phyloP scores from a whole-genome alignment of 257 asterid genomes.

The Petrea volubilis region DNA sequence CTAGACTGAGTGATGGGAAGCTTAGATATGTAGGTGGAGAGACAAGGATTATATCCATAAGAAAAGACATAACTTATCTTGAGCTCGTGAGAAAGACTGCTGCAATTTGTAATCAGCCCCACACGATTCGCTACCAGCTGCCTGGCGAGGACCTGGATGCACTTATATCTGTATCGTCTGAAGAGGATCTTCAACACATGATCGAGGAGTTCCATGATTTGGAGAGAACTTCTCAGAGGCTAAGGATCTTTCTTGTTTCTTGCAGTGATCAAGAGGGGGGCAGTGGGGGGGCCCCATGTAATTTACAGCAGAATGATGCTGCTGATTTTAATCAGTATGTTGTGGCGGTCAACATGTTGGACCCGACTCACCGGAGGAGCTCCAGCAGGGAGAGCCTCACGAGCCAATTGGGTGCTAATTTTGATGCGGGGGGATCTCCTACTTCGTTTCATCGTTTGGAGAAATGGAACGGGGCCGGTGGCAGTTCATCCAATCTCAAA shows the following conservation, averaged over 20 bases:
- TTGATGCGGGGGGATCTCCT: constrained; percentile 50
- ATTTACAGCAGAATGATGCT: constrained; percentile 43
- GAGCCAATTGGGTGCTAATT: constrained; percentile 37
- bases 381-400: constrained; percentile 64
- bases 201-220: constrained; percentile 81
- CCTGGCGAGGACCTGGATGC: constrained; percentile 96
- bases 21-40: constrained; percentile 94
- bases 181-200: constrained; percentile 91
- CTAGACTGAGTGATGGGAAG: constrained; percentile 82
- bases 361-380: constrained; percentile 51
- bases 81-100: constrained; percentile 69
- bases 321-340: constrained; percentile 70
- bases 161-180: constrained; percentile 78
- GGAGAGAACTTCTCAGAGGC: constrained; percentile 63
- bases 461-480: constrained; percentile 35
- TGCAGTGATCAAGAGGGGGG: constrained; percentile 56
- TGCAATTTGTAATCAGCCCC: constrained; percentile 61
- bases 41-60: constrained; percentile 72
- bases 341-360: constrained; percentile 69
- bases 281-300: constrained; percentile 48
- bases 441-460: constrained; percentile 40
- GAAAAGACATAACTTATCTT: constrained; percentile 46
- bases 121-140: constrained; percentile 81
- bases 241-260: constrained; percentile 72
- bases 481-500: constrained; percentile 31